Evolutionary conservation across 2,329 filamentous ascomycete species (phyloP).

Genomic region (Cucurbitaria berberidis): DNA sequence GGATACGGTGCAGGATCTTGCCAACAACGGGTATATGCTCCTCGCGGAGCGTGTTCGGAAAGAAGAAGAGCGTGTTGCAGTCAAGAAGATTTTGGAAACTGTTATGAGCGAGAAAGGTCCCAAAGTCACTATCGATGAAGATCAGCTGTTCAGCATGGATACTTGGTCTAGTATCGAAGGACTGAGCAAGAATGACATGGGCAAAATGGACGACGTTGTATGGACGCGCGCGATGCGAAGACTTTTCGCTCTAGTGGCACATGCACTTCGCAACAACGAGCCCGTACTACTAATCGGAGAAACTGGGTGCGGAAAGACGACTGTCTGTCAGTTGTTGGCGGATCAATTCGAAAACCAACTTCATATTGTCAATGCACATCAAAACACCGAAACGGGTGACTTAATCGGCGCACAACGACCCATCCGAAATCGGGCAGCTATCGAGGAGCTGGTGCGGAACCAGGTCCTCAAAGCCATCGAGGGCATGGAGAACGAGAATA

Average conservation of each 20-base stretch:
- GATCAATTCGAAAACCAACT: conserved; percentile 78
- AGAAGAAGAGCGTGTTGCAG: conserved; percentile 79
- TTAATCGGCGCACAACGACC: conserved; percentile 94
- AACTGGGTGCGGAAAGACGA: conserved; percentile 97
- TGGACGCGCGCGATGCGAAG: conserved; percentile 97
- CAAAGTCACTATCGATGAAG: conserved; percentile 76
- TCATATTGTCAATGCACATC: conserved; percentile 94
- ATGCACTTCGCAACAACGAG: conserved; percentile 87
- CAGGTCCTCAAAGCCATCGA: conserved; percentile 60
- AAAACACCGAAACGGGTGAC: conserved; percentile 97
- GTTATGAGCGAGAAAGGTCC: conserved; percentile 70
- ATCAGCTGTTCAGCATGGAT: conserved; percentile 68
- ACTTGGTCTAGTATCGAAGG: conserved; percentile 45
- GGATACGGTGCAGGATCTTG: conserved; percentile 85
- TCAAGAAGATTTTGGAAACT: conserved; percentile 86
- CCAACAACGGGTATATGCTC: conserved; percentile 93
- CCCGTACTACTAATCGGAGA: conserved; percentile 94
- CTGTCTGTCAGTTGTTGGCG: conserved; percentile 89
- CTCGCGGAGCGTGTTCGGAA: conserved; percentile 95
- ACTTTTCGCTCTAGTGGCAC: conserved; percentile 85
- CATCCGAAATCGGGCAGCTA: conserved; percentile 79
- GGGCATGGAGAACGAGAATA: conserved; percentile 8
- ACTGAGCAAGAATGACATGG: conserved; percentile 33
- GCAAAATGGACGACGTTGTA: conserved; percentile 62
- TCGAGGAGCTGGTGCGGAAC: conserved; percentile 69